Evolutionary conservation across 2,329 filamentous ascomycete species (phyloP).

Genomic region (Monilinia polystroma): DNA sequence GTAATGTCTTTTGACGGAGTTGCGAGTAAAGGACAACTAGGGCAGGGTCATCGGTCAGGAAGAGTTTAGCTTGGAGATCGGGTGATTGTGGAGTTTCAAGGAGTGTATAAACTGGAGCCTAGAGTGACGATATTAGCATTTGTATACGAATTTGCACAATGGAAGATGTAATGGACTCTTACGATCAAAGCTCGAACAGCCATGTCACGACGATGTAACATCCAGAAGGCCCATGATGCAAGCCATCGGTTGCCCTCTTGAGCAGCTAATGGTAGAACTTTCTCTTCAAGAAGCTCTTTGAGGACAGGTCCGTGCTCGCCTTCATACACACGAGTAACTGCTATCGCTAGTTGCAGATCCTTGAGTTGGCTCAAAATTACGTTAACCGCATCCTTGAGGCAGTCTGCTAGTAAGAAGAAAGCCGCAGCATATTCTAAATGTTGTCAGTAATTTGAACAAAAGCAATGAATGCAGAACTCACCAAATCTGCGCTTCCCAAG

Average conservation of each 20-base stretch:
- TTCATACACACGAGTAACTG: conserved; percentile 83
- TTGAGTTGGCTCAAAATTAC: conserved; percentile 84
- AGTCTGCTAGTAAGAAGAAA: conserved; percentile 89
- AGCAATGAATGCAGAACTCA: conserved; percentile 43
- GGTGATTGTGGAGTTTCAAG: conserved; percentile 67
- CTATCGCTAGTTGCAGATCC: conserved; percentile 86
- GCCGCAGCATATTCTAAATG: conserved; percentile 81
- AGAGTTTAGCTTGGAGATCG: conserved; percentile 72
- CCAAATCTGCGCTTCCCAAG: conserved; percentile 87
- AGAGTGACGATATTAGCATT: conserved; percentile 3
- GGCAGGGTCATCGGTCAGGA: conserved; percentile 86
- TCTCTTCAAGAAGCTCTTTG: conserved; percentile 71
- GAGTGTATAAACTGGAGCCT: conserved; percentile 77
- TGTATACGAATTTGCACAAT: conserved; percentile 21
- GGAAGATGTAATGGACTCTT: conserved; percentile 41
- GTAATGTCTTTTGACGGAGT: conserved; percentile 75
- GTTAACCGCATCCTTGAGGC: conserved; percentile 78
- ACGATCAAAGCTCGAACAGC: conserved; percentile 81
- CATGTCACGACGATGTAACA: conserved; percentile 77
- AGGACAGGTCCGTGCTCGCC: conserved; percentile 78
- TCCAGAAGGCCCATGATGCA: conserved; percentile 93
- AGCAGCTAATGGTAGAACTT: conserved; percentile 73
- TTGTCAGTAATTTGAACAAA: conserved; percentile 24
- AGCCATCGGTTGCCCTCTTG: conserved; percentile 88
- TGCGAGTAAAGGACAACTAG: conserved; percentile 85